These are phyloP conservation scores for Nitzschia inconspicua DNA, from an alignment of 108 stramenopile species.

Conservation along the genomic window DNA sequence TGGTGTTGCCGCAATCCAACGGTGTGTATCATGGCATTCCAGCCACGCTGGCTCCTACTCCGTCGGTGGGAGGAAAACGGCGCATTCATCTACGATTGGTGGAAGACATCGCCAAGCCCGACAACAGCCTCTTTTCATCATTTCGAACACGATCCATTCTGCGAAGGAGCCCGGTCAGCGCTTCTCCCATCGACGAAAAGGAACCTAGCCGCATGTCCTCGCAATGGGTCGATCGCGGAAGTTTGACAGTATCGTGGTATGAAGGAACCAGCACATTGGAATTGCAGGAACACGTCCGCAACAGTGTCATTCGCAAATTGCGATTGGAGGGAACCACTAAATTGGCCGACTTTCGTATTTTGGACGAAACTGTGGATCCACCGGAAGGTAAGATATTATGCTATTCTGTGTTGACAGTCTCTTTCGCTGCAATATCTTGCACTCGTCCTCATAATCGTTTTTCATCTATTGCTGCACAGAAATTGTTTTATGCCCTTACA, in stretches of 20 bases:
- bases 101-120: slow-evolving; percentile 14
- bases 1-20: background rate
- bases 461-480: slow-evolving; percentile 36
- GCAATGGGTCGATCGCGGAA: slow-evolving; percentile 43
- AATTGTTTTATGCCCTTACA: slow-evolving; percentile 74
- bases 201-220: background rate
- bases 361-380: slow-evolving; percentile 65
- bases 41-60: background rate
- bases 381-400: slow-evolving; percentile 60
- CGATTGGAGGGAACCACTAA: slow-evolving; percentile 23
- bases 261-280: slow-evolving; percentile 72
- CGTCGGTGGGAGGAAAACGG: slow-evolving; percentile 15
- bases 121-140: slow-evolving; percentile 12
- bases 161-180: background rate
- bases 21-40: background rate
- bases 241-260: slow-evolving; percentile 75
- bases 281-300: slow-evolving; percentile 70
- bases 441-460: background rate
- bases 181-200: slow-evolving; percentile 5
- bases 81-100: slow-evolving; percentile 27
- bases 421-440: background rate
- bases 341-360: slow-evolving; percentile 55
- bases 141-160: slow-evolving; percentile 8
- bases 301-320: slow-evolving; percentile 57
- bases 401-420: background rate